Base-by-base conservation (phyloP, 768 basidiomycete genomes). In the Lactifluus pinguis region DNA sequence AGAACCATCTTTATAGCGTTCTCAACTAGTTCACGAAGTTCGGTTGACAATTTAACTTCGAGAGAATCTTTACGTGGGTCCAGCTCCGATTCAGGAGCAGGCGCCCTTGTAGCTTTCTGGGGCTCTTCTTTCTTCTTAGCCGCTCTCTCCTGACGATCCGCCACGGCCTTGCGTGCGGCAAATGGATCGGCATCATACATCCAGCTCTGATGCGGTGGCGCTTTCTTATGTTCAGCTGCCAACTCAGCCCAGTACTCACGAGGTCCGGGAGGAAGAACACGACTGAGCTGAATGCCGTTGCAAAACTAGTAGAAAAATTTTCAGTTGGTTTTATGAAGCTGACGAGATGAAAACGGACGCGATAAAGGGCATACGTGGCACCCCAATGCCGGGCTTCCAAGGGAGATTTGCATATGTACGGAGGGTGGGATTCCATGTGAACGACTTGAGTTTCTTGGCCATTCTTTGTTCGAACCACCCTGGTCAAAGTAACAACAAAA, bases 101-200 rank as follows among this genome's bases (percentile, higher is more conserved):
- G 50, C 50, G 39, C 30, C 45, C 25, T 50, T 53, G 15, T 67
- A 36, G 60, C 66, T 61, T 69, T 60, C 47, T 67, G 54, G n/a
- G 68, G 61, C 71, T 68, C 76, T 75, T 73, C 71, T 52, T 65
- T 68, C 60, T 74, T 80, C 70, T 79, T 73, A 19, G 77, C 71
- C 34, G 79, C 76, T 62, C 82, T 84, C 30, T 72, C 77, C 69
- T 90, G 89, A 39, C 88, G 77, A 48, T 82, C 79, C 14, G 83
- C 80, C 2, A 91, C 87, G 57, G 79, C 76, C 64, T 82, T 82
- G 60, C 78, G 79, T 6, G 90, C 89, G 17, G 80, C 79, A 68
- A 94, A 95, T 2, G 92, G 93, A 75, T 95, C 92, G 6, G 84
- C 76, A n/a, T 83, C 79, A 67, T 89, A 95, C 82, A 91, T 87